Base-by-base conservation (phyloP, 1,284 basidiomycete species). In the Ganoderma multipileum region DNA sequence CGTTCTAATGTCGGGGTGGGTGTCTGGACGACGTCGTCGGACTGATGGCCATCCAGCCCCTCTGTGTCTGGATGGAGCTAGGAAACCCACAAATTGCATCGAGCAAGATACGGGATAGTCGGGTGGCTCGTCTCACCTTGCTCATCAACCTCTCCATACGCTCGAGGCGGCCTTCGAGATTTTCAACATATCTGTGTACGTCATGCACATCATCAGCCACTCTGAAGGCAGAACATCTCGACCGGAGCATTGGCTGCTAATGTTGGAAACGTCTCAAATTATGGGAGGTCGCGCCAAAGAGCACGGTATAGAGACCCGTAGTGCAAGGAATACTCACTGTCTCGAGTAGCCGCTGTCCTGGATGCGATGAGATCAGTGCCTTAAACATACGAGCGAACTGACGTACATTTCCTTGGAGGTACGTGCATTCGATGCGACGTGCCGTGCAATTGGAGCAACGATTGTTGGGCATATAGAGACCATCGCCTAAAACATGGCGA, bases 141-240 rank as follows among this genome's bases (percentile, higher is more conserved):
- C 81, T 82, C 28, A 93, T 77, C 0, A 94, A 80, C 55, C 80
- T 83, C 79, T 94, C 91, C 86, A 94, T 88, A 72, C 89, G 89
- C 65, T 89, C 87, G n/a, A 93, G 83, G 12, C 92, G 84, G 39
- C 82, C 85, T 78, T 94, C 92, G 3, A 94, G 81, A 42, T 86
- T 86, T 75, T 93, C 91, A 33, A 93, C 86, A 80, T 92, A 92
- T 60, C 89, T 90, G 26, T 11, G 5, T 33, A 33, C 3, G 57
- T 12, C 28, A 11, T n/a, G n/a, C n/a, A n/a, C n/a, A 2, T 41
- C 9, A 18, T 63, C 18, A 63, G 18, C 11, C 18, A 26, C 38
- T 33, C 33, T 33, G 33, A 33, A 33, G 8, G 8, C 8, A 33
- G 4, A 33, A 33, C 33, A 8, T 33, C 33, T 33, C 33, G 33